These are phyloP conservation scores for Zymoseptoria pseudotritici DNA, from an alignment of 2,329 filamentous ascomycete species.

Conservation along the genomic window DNA sequence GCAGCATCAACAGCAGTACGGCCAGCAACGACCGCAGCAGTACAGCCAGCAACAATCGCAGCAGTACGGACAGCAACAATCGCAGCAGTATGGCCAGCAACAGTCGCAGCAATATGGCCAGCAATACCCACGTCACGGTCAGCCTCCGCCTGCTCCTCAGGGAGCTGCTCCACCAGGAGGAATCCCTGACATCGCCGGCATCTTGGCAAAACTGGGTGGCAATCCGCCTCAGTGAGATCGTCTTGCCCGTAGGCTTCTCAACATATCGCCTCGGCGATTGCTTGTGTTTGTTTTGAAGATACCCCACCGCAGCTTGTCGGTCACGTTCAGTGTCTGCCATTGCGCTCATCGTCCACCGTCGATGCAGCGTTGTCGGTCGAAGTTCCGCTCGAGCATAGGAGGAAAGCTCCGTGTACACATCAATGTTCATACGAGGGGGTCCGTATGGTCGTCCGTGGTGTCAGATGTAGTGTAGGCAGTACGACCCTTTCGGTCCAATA, in stretches of 20 bases:
- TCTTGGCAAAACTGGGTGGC: neutral
- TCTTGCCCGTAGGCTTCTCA: neutral
- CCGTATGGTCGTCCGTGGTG: neutral
- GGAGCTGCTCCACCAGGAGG: neutral
- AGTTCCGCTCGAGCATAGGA: neutral
- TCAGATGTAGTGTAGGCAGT: neutral
- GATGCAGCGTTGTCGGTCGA: neutral
- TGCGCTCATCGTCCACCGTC: neutral
- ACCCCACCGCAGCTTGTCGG: neutral
- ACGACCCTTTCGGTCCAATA: neutral
- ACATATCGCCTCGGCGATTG: neutral
- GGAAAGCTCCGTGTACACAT: neutral
- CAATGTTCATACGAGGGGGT: neutral
- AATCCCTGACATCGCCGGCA: neutral
- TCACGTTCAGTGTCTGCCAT: neutral
- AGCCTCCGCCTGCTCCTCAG: neutral
- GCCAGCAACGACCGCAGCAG: neutral
- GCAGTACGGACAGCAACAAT: neutral
- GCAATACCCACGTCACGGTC: neutral
- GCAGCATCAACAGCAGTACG: neutral
- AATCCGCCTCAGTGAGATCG: neutral
- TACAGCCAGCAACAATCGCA: neutral
- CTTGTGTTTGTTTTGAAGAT: neutral
- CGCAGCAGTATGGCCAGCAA: neutral
- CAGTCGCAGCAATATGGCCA: neutral